These are phyloP conservation scores for Juglanconis juglandina DNA, from an alignment of 2,329 filamentous ascomycete species.

Conservation along the genomic window DNA sequence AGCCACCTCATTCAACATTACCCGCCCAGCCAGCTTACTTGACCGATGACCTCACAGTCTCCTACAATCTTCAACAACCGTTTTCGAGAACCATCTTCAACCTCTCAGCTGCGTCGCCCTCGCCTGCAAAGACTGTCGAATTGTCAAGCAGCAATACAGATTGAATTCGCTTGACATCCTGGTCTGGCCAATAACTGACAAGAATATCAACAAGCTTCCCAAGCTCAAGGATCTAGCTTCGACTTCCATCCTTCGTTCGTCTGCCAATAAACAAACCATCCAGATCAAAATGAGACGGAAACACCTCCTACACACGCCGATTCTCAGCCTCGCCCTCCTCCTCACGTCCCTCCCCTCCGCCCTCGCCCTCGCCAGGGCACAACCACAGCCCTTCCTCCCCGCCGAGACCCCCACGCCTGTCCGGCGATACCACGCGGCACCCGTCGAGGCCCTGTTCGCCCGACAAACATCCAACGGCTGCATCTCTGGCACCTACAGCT, in stretches of 20 bases:
- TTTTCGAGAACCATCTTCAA: not conserved
- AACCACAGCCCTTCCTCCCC: conserved; percentile 27
- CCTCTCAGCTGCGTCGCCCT: not conserved
- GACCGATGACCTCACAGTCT: not conserved
- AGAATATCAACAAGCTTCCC: not conserved
- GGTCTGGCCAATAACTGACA: not conserved
- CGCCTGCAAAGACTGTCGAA: not conserved
- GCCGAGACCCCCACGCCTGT: conserved; percentile 24
- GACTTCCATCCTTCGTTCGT: not conserved
- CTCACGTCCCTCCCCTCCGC: conserved; percentile 17
- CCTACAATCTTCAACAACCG: no score
- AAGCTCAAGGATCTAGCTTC: conserved; percentile 1
- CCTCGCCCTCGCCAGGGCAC: conserved; percentile 21
- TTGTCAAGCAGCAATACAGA: not conserved
- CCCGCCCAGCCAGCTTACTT: conserved; percentile 7
- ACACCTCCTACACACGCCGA: conserved; percentile 1
- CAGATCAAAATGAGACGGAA: conserved; percentile 15
- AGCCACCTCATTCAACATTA: conserved; percentile 17
- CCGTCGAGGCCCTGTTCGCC: conserved; percentile 17
- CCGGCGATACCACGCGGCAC: conserved; percentile 12
- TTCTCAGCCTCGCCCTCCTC: conserved; percentile 9
- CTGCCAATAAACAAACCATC: not conserved
- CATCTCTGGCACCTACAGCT: conserved; percentile 47
- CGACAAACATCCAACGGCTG: conserved; percentile 33
- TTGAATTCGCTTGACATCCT: not conserved